Percentiles rank a stretch among this genome's conserved stretches.
phyloP scores from a whole-genome alignment of 495 filamentous ascomycete species.

The Xylaria scruposa region DNA sequence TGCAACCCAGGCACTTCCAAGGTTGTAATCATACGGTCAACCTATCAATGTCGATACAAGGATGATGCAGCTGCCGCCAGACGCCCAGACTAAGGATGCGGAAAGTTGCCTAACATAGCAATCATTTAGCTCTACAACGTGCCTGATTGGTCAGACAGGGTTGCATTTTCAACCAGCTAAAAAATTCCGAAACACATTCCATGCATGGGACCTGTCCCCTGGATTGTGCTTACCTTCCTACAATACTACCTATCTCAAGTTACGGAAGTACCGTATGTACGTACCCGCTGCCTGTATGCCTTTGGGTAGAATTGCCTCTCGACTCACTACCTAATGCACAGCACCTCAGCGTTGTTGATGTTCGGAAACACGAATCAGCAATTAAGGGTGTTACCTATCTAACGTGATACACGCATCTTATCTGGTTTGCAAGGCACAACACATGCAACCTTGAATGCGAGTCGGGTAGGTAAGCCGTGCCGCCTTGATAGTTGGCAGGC shows the following conservation, averaged over 20 bases:
- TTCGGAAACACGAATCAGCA: background rate
- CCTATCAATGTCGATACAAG: background rate
- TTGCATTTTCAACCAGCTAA: background rate
- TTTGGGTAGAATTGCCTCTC: no score
- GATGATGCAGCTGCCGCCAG: background rate
- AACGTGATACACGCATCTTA: background rate
- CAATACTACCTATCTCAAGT: no score
- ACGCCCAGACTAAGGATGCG: background rate
- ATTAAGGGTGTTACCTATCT: background rate
- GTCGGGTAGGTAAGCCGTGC: background rate
- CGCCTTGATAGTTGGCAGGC: background rate
- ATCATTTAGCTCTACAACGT: conserved; percentile 23
- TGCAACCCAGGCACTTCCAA: no score
- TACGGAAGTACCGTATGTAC: no score
- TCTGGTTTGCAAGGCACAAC: background rate
- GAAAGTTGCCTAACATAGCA: conserved; percentile 37
- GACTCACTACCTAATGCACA: no score
- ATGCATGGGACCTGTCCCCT: background rate
- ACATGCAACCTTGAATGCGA: background rate
- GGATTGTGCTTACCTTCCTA: background rate
- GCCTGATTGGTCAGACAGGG: conserved; percentile 33
- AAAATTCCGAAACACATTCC: conserved; percentile 16
- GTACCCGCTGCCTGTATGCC: no score
- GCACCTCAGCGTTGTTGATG: background rate
- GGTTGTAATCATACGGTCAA: no score